phyloP scores from a whole-genome alignment of 306 rosid species.

The Cucumis melo region DNA sequence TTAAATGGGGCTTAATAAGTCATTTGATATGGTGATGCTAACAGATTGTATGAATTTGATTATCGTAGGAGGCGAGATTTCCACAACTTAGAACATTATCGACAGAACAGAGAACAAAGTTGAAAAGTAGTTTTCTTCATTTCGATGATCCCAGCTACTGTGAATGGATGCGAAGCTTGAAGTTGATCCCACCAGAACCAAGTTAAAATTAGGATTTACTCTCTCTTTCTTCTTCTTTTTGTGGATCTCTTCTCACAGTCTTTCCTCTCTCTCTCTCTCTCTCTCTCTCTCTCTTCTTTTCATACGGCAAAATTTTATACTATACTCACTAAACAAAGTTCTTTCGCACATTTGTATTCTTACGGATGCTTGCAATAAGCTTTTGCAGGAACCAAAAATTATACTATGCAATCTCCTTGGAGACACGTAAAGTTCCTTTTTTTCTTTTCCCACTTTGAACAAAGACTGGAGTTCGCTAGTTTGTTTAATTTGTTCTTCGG shows the following conservation, averaged over 20 bases:
- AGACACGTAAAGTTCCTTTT: too few species aligned
- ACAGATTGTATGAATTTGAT: neutral
- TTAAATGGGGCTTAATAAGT: neutral
- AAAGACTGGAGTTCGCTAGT: too few species aligned
- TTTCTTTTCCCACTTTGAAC: too few species aligned
- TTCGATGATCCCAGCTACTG: constrained; percentile 92
- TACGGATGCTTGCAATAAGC: too few species aligned
- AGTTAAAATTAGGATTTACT: constrained; percentile 17
- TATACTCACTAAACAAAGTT: neutral
- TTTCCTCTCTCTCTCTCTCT: too few species aligned
- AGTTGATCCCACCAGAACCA: constrained; percentile 79
- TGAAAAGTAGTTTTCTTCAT: constrained; percentile 82
- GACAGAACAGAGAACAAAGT: constrained; percentile 62
- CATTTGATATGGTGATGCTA: neutral
- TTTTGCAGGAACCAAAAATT: too few species aligned
- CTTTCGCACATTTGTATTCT: too few species aligned
- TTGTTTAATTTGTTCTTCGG: too few species aligned
- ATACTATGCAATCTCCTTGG: too few species aligned
- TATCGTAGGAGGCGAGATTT: constrained; percentile 79
- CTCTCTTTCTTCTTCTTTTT: neutral
- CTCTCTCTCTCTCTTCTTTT: too few species aligned
- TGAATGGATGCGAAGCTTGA: constrained; percentile 86
- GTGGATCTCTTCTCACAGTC: neutral
- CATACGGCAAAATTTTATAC: neutral
- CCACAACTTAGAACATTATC: constrained; percentile 67